These are phyloP conservation scores for Metschnikowia noctiluminum DNA, from an alignment of 805 yeast genomes.

Conservation along the genomic window DNA sequence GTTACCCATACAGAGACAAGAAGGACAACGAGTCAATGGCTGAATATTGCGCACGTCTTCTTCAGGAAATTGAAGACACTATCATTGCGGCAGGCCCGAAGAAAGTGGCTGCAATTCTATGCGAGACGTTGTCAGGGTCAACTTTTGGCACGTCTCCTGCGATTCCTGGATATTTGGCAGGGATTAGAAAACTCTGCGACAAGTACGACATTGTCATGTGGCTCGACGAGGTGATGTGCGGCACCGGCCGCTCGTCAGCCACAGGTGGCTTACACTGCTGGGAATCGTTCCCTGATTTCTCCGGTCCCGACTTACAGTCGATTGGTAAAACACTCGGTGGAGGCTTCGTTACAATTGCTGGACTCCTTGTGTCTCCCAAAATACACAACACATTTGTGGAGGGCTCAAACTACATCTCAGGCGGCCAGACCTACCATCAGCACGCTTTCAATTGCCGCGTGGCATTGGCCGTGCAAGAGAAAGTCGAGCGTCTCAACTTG, in stretches of 20 bases:
- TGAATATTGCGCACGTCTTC: slow-evolving; percentile 12
- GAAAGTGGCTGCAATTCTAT: slow-evolving; percentile 24
- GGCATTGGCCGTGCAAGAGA: slow-evolving; percentile 17
- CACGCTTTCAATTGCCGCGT: slow-evolving; percentile 17
- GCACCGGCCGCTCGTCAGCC: slow-evolving; percentile 49
- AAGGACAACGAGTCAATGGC: slow-evolving; percentile 10
- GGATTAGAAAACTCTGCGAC: slow-evolving; percentile 44
- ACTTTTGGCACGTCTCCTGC: slow-evolving; percentile 25
- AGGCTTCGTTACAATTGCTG: slow-evolving; percentile 17
- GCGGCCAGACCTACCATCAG: slow-evolving; percentile 19
- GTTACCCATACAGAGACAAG: slow-evolving; percentile 15
- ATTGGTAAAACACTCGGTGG: slow-evolving; percentile 18
- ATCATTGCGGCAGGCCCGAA: slow-evolving; percentile 11
- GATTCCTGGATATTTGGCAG: slow-evolving; percentile 24
- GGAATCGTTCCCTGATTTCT: slow-evolving; percentile 40
- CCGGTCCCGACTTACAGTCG: slow-evolving; percentile 17
- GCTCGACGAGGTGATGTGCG: slow-evolving; percentile 58
- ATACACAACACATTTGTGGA: slow-evolving; percentile 13
- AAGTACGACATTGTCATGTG: slow-evolving; percentile 49
- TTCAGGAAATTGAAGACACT: slow-evolving; percentile 15
- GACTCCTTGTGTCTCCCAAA: slow-evolving; percentile 17
- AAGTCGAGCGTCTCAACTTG: slow-evolving; percentile 15
- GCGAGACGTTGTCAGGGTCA: slow-evolving; percentile 27
- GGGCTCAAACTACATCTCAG: slow-evolving; percentile 13
- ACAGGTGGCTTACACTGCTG: slow-evolving; percentile 42